Conservation (phyloP, 306 rosid species). For the Hippophae tibetana region DNA sequence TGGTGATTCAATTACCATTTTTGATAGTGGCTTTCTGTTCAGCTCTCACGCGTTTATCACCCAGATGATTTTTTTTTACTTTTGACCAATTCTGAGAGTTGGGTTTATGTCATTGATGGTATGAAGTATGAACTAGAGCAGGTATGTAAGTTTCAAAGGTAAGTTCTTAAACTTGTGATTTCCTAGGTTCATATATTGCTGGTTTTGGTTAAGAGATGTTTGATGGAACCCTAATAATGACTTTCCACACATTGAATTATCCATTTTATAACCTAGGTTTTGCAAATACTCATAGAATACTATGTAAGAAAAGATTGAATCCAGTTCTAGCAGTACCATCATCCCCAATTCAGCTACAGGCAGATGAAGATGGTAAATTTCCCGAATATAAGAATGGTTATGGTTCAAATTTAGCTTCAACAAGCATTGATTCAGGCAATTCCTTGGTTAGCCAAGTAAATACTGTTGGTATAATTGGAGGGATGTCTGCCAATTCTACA, state of each 20-base stretch:
- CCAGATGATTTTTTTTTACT: neutral
- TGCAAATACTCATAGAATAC: constrained; percentile 28
- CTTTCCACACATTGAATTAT: constrained; percentile 28
- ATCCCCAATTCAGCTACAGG: constrained; percentile 32
- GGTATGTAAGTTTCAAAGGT: neutral
- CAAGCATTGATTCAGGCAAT: constrained; percentile 21
- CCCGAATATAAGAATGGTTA: constrained; percentile 26
- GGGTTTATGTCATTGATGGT: neutral
- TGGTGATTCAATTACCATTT: constrained; percentile 8
- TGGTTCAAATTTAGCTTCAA: constrained; percentile 28
- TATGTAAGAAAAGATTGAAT: constrained; percentile 28
- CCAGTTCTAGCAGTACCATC: constrained; percentile 48
- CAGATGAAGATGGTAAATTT: constrained; percentile 43
- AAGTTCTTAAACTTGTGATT: neutral
- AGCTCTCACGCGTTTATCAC: neutral
- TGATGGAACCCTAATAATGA: constrained; percentile 33
- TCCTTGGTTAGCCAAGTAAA: constrained; percentile 31
- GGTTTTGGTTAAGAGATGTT: constrained; percentile 23
- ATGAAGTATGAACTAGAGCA: neutral
- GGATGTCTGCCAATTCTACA: constrained; percentile 48
- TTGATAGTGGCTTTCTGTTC: too few species aligned
- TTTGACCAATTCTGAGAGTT: neutral
- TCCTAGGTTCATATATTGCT: neutral
- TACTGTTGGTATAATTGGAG: constrained; percentile 66
- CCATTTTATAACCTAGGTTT: constrained; percentile 31